Evolutionary conservation across 257 asterid species (phyloP).

Genomic region (Fraxinus excelsior): DNA sequence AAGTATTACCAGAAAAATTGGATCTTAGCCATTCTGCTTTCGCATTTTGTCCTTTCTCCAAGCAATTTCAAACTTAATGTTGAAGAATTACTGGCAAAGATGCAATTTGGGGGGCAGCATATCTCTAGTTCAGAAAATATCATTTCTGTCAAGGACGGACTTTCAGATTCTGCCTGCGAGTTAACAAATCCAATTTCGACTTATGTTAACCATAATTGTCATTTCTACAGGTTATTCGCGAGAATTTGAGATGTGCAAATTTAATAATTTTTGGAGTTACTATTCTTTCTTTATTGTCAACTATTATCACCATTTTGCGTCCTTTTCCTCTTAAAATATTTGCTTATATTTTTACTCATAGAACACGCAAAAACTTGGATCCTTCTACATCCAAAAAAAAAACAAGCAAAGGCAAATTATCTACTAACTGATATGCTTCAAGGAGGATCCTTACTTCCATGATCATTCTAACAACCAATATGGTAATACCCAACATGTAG

Average conservation of each 20-base stretch:
- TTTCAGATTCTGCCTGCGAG: conserved; percentile 48
- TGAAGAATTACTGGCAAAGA: conserved; percentile 46
- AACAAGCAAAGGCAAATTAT: not conserved
- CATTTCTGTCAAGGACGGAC: conserved; percentile 40
- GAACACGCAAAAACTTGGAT: not conserved
- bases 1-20: conserved; percentile 49
- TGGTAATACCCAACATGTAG: not conserved
- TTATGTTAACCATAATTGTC: not conserved
- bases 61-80: conserved; percentile 37
- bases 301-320: not conserved
- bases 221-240: not conserved
- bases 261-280: not conserved
- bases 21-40: conserved; percentile 40
- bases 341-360: not conserved
- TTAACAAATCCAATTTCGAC: not conserved
- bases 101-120: conserved; percentile 44
- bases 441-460: conserved; percentile 5
- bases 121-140: conserved; percentile 46
- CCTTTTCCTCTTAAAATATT: not conserved
- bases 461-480: not conserved
- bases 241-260: not conserved
- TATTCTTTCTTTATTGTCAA: not conserved
- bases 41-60: conserved; percentile 44
- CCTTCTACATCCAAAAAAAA: not conserved
- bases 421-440: not conserved